Evolutionary conservation across 805 yeast species (phyloP), one percentile per base, ranked within the genome.

Genomic region (Kazachstania bromeliacearum): DNA sequence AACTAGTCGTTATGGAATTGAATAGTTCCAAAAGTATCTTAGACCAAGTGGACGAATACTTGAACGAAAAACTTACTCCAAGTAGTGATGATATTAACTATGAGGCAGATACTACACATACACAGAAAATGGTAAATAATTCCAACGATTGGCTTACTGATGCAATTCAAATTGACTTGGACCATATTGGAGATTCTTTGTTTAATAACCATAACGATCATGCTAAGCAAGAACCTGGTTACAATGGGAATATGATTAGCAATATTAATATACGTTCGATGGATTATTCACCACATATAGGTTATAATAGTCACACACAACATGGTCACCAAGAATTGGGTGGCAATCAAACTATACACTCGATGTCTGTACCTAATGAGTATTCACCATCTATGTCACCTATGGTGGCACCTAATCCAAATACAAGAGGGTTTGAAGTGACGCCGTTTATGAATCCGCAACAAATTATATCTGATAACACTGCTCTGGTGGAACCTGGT

Each of bases 31-130:
- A 43, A 28, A 51, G 59, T 34, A 51, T 55, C 13, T 36, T 55
- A 22, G 60, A 55, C 40, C 60, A 55, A 31, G 60, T 55, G 3
- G 55, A 52, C 24, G 46, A 41, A 12, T 46, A 40, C 28, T 24
- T 46, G 7, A 44, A 46, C 20, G 44, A 43, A n/a, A 33, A 37
- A 12, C 6, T n/a, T 19, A 25, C 17, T 22, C 26, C 17, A 13
- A n/a, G 4, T 17, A 24, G 18, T 17, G 22, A 29, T 17, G 16
- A 28, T 28, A 13, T 27, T 7, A 23, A 21, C 17, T 26, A 12
- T 13, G 26, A 23, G 26, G n/a, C 26, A 10, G 17, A 26, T 10
- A 10, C 5, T 12, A 13, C 9, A 10, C 29, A 26, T 13, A 13
- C 9, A 10, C 29, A 26, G 9, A 20, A 8, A 7, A 26, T 13